Evolutionary conservation across 2,329 filamentous ascomycete species (phyloP), one percentile per base, ranked within the genome.

Genomic region (Diaporthe capsici): DNA sequence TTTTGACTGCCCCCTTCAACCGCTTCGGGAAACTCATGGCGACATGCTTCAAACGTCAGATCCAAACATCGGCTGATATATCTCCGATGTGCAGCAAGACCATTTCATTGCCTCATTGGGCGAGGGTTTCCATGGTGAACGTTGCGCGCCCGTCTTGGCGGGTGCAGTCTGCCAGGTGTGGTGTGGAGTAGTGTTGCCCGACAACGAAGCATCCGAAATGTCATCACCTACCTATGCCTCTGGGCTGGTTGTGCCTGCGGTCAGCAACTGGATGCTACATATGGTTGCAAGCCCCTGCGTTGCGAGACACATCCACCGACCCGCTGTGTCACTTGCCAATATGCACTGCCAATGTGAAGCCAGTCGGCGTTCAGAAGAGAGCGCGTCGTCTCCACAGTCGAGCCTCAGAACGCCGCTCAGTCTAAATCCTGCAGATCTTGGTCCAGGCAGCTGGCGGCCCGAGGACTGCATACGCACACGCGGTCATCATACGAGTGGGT

Each of bases 401-500:
- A 68, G 65, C 65, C 65, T 68, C 65, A 68, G 9, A 42, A 39
- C 47, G n/a, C 22, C n/a, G 65, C 65, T 53, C 47, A 53, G 65
- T 53, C 47, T 53, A 53, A 28, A 22, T 55, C 60, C 71, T 73
- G 71, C 71, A 73, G 47, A 47, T 63, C 57, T 39, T 53, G 57
- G 39, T 65, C 34, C 49, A 55, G 25, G 55, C 60, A 34, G 71
- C 53, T 60, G 51, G 67, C 75, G 75, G 75, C 58, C 75, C 75
- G 72, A 76, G 47, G 49, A 47, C 55, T 76, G 75, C 75, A 75
- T 74, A 60, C 47, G 47, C 47, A 49, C 51, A 55, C 28, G 57
- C 71, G 28, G 58, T 28, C 44, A 73, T 73, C 58, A 65, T 25
- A 42, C 71, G 34, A n/a, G 58, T 44, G n/a, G 44, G 42, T 65